Conservation (phyloP, 2,329 filamentous ascomycete species). For the Sordariomycetes sp. region DNA sequence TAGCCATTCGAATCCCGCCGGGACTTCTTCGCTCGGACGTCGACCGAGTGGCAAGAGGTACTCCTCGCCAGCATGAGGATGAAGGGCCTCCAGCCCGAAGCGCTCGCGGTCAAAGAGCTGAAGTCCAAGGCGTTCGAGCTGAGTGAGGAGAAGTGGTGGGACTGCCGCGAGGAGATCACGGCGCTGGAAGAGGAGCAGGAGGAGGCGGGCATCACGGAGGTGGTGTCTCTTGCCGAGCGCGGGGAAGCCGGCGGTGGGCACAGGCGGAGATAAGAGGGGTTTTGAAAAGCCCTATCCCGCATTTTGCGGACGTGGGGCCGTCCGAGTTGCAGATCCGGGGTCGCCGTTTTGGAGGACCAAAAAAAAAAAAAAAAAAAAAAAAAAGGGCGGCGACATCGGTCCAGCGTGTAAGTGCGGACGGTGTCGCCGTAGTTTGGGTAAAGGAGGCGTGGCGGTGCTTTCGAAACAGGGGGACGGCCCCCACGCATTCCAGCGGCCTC, state of each 20-base stretch:
- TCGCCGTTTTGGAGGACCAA: too few species aligned
- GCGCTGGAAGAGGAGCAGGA: conserved; percentile 93
- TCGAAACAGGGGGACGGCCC: background rate
- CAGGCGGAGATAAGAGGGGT: conserved; percentile 9
- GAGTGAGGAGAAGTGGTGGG: conserved; percentile 98
- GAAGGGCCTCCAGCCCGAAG: conserved; percentile 55
- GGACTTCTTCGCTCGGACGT: conserved; percentile 85
- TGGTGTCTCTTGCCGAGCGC: conserved; percentile 75
- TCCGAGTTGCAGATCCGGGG: background rate
- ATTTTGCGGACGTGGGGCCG: background rate
- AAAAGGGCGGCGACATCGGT: background rate
- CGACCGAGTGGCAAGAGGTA: conserved; percentile 81
- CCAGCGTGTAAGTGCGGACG: background rate
- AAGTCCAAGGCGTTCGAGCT: conserved; percentile 83
- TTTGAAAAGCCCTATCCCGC: background rate
- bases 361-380: too few species aligned
- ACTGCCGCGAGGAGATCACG: conserved; percentile 86
- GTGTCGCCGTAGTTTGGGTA: background rate
- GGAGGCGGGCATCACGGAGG: conserved; percentile 86
- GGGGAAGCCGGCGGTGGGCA: conserved; percentile 35
- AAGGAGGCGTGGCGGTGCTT: background rate
- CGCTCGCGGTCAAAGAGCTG: conserved; percentile 76
- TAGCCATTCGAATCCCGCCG: conserved; percentile 80
- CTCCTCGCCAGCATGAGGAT: conserved; percentile 65
- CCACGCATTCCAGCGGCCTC: background rate